Conservation (phyloP, 257 asterid species). For the Ligustrum vulgare region DNA sequence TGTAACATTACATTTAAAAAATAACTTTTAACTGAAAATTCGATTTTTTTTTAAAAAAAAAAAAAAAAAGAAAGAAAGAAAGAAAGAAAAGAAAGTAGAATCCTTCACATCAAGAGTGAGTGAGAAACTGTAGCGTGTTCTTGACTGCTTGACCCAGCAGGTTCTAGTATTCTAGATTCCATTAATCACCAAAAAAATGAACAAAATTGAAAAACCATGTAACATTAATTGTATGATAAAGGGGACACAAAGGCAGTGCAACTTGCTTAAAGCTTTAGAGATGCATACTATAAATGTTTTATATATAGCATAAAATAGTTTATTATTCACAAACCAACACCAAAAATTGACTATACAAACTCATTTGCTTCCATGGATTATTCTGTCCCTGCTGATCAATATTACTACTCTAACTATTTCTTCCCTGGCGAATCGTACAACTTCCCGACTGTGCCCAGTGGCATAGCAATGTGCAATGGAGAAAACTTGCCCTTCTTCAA, state of each 20-base stretch:
- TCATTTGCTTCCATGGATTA: conserved; percentile 44
- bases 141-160: not conserved
- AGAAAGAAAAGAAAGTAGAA: not conserved
- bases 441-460: conserved; percentile 7
- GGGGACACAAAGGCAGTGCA: conserved; percentile 23
- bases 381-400: conserved; percentile 42
- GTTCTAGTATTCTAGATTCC: not conserved
- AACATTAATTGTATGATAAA: not conserved
- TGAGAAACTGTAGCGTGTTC: not conserved
- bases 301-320: conserved; percentile 31
- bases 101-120: not conserved
- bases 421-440: conserved; percentile 34
- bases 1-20: not conserved
- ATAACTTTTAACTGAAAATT: too few relatives aligned
- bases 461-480: conserved; percentile 1
- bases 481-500: conserved; percentile 17
- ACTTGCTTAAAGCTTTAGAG: conserved; percentile 30
- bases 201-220: not conserved
- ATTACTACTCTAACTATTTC: conserved; percentile 33
- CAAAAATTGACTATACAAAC: not conserved
- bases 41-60: not conserved
- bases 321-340: conserved; percentile 28
- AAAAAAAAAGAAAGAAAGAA: too few relatives aligned
- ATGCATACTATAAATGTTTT: conserved; percentile 45
- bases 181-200: too few relatives aligned